Evolutionary conservation across 495 filamentous ascomycete species (phyloP), one percentile per base, ranked within the genome.

Genomic region (Aspergillus taichungensis): DNA sequence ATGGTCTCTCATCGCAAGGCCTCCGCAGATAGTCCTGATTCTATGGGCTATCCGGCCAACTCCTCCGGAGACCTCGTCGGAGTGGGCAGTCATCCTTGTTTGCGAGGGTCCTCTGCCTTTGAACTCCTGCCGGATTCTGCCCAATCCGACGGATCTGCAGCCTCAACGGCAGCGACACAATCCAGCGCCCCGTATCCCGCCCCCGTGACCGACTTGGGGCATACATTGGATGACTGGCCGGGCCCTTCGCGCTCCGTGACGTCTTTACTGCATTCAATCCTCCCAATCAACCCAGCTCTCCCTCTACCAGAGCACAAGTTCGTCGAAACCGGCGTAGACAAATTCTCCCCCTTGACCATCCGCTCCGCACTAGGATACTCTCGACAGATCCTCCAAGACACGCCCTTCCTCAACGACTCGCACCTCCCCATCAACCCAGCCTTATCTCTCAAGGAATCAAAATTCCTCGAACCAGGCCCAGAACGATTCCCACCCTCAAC

Each of bases 381-480:
- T 33, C 52, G 46, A 8, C 52, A 51, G 42, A 46, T 38, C 13
- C 29, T 43, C 12, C 57, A 42, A 31, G 49, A 28, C 32, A 48
- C 47, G 14, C 37, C 41, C 11, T 60, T 52, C 35, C 50, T 67
- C 11, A 54, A 50, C 38, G 61, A 61, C 35, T 67, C 63, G 7
- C 49, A 55, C 39, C 43, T 67, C 39, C 63, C 63, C 7, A 69
- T 69, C 51, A 69, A 69, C 37, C 66, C 66, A 30, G 64, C 62
- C 10, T 14, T 55, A 7, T 45, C 45, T 5, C 32, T 46, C 5
- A 40, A 39, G 18, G 46, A 53, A 31, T 35, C 49, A 32, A 51
- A 46, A 46, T 13, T 30, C 9, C 36, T 52, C 14, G 41, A 44
- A 6, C 9, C 39, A 8, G 29, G 32, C 13, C 11, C 13, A 6